A percentile compares a stretch with the other conserved stretches of the same genome.
Conservation (phyloP, 1,284 basidiomycete genomes). For the Trichosporon inkin region DNA sequence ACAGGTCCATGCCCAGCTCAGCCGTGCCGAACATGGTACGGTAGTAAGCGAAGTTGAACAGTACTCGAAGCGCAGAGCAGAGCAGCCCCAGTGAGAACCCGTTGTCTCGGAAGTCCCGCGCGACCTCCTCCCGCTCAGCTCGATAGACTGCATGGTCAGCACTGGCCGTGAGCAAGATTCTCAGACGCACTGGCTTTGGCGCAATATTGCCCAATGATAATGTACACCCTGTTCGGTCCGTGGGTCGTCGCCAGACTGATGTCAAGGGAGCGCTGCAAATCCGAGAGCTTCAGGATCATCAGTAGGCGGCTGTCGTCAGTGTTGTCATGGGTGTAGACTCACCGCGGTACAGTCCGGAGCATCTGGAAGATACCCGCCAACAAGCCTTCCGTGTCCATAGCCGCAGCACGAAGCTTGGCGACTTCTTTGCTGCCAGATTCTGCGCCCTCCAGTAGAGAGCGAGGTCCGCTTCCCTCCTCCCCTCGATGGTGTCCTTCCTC, state of each 20-base stretch:
- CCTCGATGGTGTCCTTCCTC: conserved; percentile 24
- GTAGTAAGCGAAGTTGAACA: conserved; percentile 35
- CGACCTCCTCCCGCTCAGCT: conserved; percentile 56
- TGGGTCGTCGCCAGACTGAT: conserved; percentile 57
- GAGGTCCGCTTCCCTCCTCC: conserved; percentile 49
- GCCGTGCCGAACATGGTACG: conserved; percentile 34
- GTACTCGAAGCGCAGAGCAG: conserved; percentile 16
- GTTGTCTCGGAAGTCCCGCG: conserved; percentile 9
- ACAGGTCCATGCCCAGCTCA: conserved; percentile 59
- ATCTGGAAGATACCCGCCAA: conserved; percentile 78
- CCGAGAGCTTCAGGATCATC: conserved; percentile 53
- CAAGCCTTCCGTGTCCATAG: conserved; percentile 73
- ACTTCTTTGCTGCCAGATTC: conserved; percentile 68
- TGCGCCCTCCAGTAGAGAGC: conserved; percentile 68
- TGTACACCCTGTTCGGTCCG: conserved; percentile 72
- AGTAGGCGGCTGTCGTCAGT: conserved; percentile 37
- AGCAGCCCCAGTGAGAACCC: conserved; percentile 31
- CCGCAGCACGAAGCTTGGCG: conserved; percentile 59
- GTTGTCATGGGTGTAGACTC: conserved; percentile 41
- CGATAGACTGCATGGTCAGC: conserved; percentile 65
- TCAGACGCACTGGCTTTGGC: conserved; percentile 48
- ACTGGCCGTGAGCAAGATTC: neutral
- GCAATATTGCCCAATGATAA: conserved; percentile 90
- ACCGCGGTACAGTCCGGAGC: conserved; percentile 71
- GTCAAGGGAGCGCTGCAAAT: conserved; percentile 65